phyloP scores from a whole-genome alignment of 202 grass and related monocot species.

The Zoysia matrella region DNA sequence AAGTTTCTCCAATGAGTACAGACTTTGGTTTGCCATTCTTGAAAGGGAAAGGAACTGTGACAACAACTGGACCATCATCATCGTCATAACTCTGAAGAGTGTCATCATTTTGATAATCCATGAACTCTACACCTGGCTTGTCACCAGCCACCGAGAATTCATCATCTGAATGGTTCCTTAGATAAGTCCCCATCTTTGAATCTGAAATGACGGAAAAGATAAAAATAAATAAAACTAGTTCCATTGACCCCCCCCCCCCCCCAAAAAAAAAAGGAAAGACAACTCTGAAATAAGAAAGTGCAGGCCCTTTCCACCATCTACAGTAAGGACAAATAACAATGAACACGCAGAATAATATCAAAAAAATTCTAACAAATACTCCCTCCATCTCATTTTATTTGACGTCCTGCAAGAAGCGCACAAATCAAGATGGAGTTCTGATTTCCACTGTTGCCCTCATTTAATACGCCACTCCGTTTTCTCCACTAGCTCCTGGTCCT shows the following conservation, averaged over 20 bases:
- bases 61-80: constrained; percentile 67
- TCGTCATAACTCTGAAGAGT: constrained; percentile 60
- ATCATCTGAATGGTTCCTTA: constrained; percentile 60
- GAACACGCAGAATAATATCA: too few species aligned
- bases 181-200: constrained; percentile 47
- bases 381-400: too few species aligned
- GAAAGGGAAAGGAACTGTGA: constrained; percentile 75
- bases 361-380: too few species aligned
- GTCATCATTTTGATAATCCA: constrained; percentile 81
- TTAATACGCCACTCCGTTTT: too few species aligned
- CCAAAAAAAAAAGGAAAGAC: neutral
- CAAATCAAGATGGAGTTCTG: too few species aligned
- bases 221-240: constrained; percentile 1
- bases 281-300: neutral
- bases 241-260: neutral
- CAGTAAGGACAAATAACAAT: neutral
- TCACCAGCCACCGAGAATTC: constrained; percentile 73
- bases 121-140: constrained; percentile 84
- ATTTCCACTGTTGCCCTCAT: too few species aligned
- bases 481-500: too few species aligned
- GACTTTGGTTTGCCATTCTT: constrained; percentile 68
- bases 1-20: constrained; percentile 70
- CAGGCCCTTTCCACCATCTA: neutral
- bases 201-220: constrained; percentile 15
- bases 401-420: too few species aligned